A percentile compares a stretch with the other conserved stretches of the same genome.
phyloP scores from a whole-genome alignment of 768 basidiomycete genomes.

The Tricholoma sp. region DNA sequence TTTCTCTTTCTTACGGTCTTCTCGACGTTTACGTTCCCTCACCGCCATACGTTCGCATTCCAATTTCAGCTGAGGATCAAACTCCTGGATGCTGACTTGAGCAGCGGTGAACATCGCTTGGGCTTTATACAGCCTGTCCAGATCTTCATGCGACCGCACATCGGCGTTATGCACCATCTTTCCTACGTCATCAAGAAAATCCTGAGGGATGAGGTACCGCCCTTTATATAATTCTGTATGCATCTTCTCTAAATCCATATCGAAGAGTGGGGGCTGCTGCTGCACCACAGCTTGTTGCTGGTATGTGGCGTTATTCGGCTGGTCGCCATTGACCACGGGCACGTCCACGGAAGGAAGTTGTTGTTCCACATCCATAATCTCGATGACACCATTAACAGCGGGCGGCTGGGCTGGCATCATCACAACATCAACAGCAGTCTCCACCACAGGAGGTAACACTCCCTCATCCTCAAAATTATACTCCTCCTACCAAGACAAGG shows the following conservation, averaged over 20 bases:
- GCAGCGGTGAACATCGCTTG: conserved; percentile 86
- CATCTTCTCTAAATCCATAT: conserved; percentile 92
- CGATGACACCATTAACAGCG: conserved; percentile 36
- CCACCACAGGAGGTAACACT: conserved; percentile 5
- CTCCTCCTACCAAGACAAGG: conserved; percentile 52
- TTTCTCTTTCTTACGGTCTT: conserved; percentile 51
- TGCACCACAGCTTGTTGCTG: conserved; percentile 27
- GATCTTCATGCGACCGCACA: conserved; percentile 53
- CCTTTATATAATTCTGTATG: conserved; percentile 79
- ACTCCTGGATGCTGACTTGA: conserved; percentile 81
- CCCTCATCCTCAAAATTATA: conserved; percentile 49
- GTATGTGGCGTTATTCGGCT: conserved; percentile 33
- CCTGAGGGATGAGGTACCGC: conserved; percentile 80
- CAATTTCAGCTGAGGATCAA: conserved; percentile 67
- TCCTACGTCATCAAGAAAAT: conserved; percentile 79
- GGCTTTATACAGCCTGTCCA: conserved; percentile 73
- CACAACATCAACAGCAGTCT: conserved; percentile 22
- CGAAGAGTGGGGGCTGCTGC: conserved; percentile 52
- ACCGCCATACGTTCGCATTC: conserved; percentile 89
- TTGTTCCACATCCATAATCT: conserved; percentile 32
- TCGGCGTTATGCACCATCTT: conserved; percentile 77
- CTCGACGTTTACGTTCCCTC: conserved; percentile 62
- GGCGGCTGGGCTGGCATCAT: conserved; percentile 33
- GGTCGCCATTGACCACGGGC: conserved; percentile 25
- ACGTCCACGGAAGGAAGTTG: conserved; percentile 14